A percentile compares a stretch with the other conserved stretches of the same genome.
Evolutionary conservation across 768 basidiomycete genomes (phyloP).

Genomic region (Mycena galericulata): DNA sequence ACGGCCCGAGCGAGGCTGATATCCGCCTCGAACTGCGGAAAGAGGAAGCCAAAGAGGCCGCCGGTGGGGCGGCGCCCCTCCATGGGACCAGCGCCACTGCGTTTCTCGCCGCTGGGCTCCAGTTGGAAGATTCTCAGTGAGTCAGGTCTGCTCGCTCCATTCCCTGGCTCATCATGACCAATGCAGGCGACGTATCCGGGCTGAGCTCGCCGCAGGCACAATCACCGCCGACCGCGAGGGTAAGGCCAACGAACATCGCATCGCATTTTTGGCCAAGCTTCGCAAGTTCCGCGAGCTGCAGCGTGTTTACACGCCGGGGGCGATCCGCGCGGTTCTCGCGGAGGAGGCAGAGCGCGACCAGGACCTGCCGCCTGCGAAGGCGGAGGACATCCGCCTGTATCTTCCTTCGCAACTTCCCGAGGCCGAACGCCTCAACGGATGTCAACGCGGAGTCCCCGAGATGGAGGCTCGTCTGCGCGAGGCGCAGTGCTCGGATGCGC

Average conservation of each 20-base stretch:
- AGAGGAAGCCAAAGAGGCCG: background rate
- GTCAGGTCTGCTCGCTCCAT: background rate
- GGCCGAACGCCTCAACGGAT: background rate
- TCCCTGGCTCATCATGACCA: background rate
- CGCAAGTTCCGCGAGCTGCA: conserved; percentile 8
- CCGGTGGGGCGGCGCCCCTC: background rate
- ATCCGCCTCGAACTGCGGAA: too few species aligned
- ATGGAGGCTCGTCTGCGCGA: conserved; percentile 10
- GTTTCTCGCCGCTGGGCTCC: background rate
- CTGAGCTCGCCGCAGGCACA: background rate
- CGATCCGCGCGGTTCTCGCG: background rate
- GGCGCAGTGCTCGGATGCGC: background rate
- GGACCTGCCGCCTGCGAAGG: background rate
- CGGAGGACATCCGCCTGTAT: background rate
- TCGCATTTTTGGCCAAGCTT: conserved; percentile 5
- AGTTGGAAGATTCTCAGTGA: background rate
- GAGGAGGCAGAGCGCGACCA: background rate
- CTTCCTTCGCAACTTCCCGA: background rate
- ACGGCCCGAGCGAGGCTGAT: background rate
- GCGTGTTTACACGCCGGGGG: conserved; percentile 10
- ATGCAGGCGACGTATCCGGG: background rate
- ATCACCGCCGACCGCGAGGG: background rate
- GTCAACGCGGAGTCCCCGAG: background rate
- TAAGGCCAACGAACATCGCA: conserved; percentile 26
- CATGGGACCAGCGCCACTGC: background rate